Conservation (phyloP, 2,329 filamentous ascomycete species). For the Fusarium stilboides region DNA sequence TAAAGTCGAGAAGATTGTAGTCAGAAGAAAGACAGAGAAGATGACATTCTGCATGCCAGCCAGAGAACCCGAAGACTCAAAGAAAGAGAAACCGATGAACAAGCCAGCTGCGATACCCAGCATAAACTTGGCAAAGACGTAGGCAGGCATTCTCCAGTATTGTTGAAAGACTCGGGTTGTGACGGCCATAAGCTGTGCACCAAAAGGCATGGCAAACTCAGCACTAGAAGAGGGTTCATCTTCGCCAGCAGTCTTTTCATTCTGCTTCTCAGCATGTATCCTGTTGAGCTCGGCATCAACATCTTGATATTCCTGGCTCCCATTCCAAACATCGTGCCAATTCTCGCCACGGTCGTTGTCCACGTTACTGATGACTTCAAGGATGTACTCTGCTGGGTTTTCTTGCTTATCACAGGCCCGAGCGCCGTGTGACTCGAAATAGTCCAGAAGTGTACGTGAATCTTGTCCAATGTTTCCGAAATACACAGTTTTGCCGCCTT, state of each 20-base stretch:
- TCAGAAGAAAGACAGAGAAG: slow-evolving; percentile 82
- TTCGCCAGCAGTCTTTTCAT: slow-evolving; percentile 33
- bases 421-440: slow-evolving; percentile 77
- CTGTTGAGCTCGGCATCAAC: slow-evolving; percentile 74
- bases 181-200: slow-evolving; percentile 75
- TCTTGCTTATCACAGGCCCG: slow-evolving; percentile 71
- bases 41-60: slow-evolving; percentile 83
- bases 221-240: slow-evolving; percentile 56
- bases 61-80: slow-evolving; percentile 65
- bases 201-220: slow-evolving; percentile 85
- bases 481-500: slow-evolving; percentile 77
- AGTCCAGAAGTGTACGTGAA: slow-evolving; percentile 69
- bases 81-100: slow-evolving; percentile 85
- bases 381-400: slow-evolving; percentile 84
- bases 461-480: slow-evolving; percentile 76
- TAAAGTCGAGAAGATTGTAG: slow-evolving; percentile 81
- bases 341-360: slow-evolving; percentile 61
- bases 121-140: slow-evolving; percentile 80
- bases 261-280: slow-evolving; percentile 68
- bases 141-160: slow-evolving; percentile 86
- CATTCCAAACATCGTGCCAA: slow-evolving; percentile 78
- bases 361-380: slow-evolving; percentile 65
- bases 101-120: slow-evolving; percentile 73
- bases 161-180: slow-evolving; percentile 81
- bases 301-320: slow-evolving; percentile 64